Conservation (phyloP, 2,329 filamentous ascomycete genomes). For the Tympanopsis confertula region DNA sequence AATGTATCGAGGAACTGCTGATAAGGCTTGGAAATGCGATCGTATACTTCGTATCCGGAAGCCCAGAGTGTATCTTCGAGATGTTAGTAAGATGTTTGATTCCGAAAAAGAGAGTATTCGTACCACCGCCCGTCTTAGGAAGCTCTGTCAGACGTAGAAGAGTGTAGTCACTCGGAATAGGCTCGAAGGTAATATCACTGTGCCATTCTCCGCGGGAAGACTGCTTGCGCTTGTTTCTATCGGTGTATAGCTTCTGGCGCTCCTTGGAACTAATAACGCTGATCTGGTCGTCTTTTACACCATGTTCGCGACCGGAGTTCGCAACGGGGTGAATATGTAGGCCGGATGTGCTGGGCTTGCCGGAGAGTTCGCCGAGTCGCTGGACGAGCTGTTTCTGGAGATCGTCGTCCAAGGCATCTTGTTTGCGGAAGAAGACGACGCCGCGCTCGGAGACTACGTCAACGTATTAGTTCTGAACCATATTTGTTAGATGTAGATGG, state of each 20-base stretch:
- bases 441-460: constrained; percentile 51
- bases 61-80: constrained; percentile 51
- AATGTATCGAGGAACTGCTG: constrained; percentile 45
- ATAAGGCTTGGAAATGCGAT: constrained; percentile 44
- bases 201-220: constrained; percentile 39
- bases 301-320: constrained; percentile 38
- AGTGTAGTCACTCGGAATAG: constrained; percentile 50
- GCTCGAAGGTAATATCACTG: constrained; percentile 55
- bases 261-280: constrained; percentile 50
- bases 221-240: constrained; percentile 29
- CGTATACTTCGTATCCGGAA: constrained; percentile 55
- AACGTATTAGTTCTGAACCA: constrained; percentile 1
- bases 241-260: constrained; percentile 36
- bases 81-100: not conserved
- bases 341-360: constrained; percentile 40
- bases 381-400: constrained; percentile 56
- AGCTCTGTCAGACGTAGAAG: constrained; percentile 39
- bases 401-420: constrained; percentile 47
- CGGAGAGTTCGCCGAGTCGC: constrained; percentile 40
- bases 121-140: constrained; percentile 39
- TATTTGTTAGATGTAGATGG: constrained; percentile 2
- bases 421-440: constrained; percentile 59
- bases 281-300: constrained; percentile 45
- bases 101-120: constrained; percentile 8
- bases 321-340: constrained; percentile 49